Evolutionary conservation across 306 rosid genomes (phyloP), one percentile per base, ranked within the genome.

Genomic region (Fagus crenata): DNA sequence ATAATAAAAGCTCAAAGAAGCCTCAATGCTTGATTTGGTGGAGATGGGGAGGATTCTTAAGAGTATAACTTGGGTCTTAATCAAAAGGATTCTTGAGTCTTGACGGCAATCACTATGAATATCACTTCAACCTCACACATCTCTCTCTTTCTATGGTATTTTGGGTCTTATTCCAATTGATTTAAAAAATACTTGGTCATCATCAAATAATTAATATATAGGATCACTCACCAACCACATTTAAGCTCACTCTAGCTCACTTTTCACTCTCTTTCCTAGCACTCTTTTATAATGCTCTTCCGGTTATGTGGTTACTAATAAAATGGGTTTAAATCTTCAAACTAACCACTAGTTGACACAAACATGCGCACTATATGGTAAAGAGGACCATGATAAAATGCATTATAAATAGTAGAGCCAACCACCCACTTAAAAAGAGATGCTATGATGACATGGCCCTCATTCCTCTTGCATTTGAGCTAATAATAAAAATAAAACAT

Each of bases 11-110:
- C 35, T 77, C 15, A 82, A 77, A 85, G 75, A 61, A 3, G 77
- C 53, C 35, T 40, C 75, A 77, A 74, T 74, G 84, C 84, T 83
- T 77, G 77, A 77, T 74, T 17, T 70, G 61, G 59, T 39, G 83
- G 78, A 73, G 70, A 74, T 80, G 74, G 56, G 56, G 31, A 43
- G 75, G 35, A 49, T 53, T 53, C 40, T 75, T 32, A 53, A 55
- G 32, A 51, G 76, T 49, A 71, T 75, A 74, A 76, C 76, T 85
- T 77, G 73, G 54, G 78, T 79, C 72, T 36, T 64, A 83, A 83
- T 85, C 83, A 81, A 81, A 56, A 8, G 64, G 75, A 71, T 78
- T 85, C 43, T 40, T 69, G 75, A 71, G 75, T 85, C 43, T 40
- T 69, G 12, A 36, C 14, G 72, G 73, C 67, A 6, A 60, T 76